phyloP scores from a whole-genome alignment of 306 rosid genomes.

The Comarum palustre region DNA sequence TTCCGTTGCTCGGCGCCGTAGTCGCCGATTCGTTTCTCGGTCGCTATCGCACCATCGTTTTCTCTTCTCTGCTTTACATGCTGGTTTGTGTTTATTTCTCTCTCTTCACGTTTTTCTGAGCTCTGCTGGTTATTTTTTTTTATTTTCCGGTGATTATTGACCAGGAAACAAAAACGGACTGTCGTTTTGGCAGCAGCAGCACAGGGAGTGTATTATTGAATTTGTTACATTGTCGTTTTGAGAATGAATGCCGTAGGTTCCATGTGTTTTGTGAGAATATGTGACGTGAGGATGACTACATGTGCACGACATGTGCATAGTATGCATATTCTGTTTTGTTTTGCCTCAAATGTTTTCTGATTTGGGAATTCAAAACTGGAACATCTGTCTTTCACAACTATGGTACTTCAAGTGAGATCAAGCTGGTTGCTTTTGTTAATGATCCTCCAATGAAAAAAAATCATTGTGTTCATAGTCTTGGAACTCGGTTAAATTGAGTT shows the following conservation, averaged over 20 bases:
- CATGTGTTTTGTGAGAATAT: neutral
- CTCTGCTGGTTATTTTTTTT: neutral
- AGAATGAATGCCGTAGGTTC: neutral
- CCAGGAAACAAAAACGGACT: neutral
- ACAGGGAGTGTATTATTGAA: neutral
- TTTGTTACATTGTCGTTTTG: neutral
- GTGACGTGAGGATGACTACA: neutral
- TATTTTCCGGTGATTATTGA: neutral
- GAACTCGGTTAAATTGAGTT: neutral
- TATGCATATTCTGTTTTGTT: no score
- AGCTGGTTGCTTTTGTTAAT: neutral
- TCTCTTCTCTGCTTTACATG: slow-evolving; percentile 34
- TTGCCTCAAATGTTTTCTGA: no score
- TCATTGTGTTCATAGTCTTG: neutral
- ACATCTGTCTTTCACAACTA: neutral
- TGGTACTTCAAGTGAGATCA: neutral
- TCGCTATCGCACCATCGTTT: slow-evolving; percentile 29
- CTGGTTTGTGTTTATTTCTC: slow-evolving; percentile 12
- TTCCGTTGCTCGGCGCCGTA: slow-evolving; percentile 34
- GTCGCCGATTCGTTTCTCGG: slow-evolving; percentile 40
- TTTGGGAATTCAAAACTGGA: neutral
- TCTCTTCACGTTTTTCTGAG: neutral
- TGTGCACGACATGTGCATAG: neutral
- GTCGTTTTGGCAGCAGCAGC: neutral
- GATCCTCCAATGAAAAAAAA: neutral